Conservation (phyloP, 371 early-diverging fungal species). For the Mucor piriformis region DNA sequence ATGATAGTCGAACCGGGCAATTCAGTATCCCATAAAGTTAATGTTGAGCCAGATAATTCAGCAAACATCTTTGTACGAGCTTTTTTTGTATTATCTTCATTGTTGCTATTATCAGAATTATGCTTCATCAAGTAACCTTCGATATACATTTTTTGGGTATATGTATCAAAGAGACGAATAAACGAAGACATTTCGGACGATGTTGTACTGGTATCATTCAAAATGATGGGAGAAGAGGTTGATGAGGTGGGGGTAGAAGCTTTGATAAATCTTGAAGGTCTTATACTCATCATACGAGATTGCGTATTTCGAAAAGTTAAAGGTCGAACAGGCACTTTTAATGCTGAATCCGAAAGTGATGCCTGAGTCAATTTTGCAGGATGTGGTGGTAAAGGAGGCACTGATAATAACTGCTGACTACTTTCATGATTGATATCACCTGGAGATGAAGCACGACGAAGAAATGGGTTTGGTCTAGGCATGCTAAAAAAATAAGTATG, state of each 20-base stretch:
- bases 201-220: slow-evolving; percentile 13
- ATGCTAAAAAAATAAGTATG: slow-evolving; percentile 4
- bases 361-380: slow-evolving; percentile 29
- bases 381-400: slow-evolving; percentile 12
- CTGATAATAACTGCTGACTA: slow-evolving; percentile 7
- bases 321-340: slow-evolving; percentile 22
- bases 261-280: slow-evolving; percentile 32
- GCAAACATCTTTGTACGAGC: slow-evolving; percentile 70
- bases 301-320: slow-evolving; percentile 19
- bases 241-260: slow-evolving; percentile 24
- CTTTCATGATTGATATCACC: slow-evolving; percentile 19
- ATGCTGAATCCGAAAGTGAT: slow-evolving; percentile 29
- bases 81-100: slow-evolving; percentile 25
- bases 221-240: slow-evolving; percentile 11
- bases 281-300: slow-evolving; percentile 24
- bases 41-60: slow-evolving; percentile 66
- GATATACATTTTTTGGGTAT: slow-evolving; percentile 68
- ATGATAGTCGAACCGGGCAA: slow-evolving; percentile 45
- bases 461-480: slow-evolving; percentile 35
- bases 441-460: slow-evolving; percentile 34
- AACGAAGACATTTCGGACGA: slow-evolving; percentile 33
- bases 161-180: slow-evolving; percentile 54
- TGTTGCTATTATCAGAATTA: slow-evolving; percentile 27
- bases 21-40: slow-evolving; percentile 66
- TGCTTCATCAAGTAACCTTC: slow-evolving; percentile 69